Evolutionary conservation across 2,329 filamentous ascomycete species (phyloP), one percentile per base, ranked within the genome.

Genomic region (Neofusicoccum cordaticola): DNA sequence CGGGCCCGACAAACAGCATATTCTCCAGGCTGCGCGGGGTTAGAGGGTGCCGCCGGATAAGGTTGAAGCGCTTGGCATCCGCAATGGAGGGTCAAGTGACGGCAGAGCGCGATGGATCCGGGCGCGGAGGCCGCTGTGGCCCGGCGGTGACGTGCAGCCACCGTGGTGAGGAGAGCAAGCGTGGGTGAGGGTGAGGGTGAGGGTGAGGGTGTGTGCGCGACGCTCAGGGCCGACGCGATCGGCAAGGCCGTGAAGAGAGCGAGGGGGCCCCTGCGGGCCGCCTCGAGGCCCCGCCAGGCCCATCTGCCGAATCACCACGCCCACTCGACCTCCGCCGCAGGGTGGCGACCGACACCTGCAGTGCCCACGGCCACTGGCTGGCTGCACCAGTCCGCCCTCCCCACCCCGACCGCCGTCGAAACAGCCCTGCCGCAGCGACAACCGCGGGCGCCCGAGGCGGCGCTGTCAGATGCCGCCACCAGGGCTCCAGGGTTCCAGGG

Each of bases 401-500:
- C 39, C 39, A 17, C 27, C 39, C 51, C 12, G 39, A 8, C 53
- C 39, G 13, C 22, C 27, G 22, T 34, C 53, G 39, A 57, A 17
- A 9, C 41, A 5, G 42, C 56, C 27, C 41, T 47, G 56, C 13
- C 27, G 12, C 52, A 22, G 34, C 39, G 19, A 11, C 34, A 53
- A 35, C 51, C 51, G 51, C 51, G 51, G 51, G 19, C 34, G 11
- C 50, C 12, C 22, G 19, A 11, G 17, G 3, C 9, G 39, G 37
- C 39, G 39, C 41, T 45, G 56, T 60, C 56, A 60, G 42, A 60
- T 9, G 56, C 56, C 56, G 56, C 56, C 56, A 47, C 56, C n/a
- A 17, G 19, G 41, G 41, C n/a, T 13, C 56, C 56, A 45, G 19
- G 15, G 37, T 9, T 11, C 37, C 37, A 39, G 37, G 11, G 11